A percentile compares a stretch with the other conserved stretches of the same genome.
phyloP scores from a whole-genome alignment of 2,329 filamentous ascomycete genomes.

The Aquanectria penicillioides region DNA sequence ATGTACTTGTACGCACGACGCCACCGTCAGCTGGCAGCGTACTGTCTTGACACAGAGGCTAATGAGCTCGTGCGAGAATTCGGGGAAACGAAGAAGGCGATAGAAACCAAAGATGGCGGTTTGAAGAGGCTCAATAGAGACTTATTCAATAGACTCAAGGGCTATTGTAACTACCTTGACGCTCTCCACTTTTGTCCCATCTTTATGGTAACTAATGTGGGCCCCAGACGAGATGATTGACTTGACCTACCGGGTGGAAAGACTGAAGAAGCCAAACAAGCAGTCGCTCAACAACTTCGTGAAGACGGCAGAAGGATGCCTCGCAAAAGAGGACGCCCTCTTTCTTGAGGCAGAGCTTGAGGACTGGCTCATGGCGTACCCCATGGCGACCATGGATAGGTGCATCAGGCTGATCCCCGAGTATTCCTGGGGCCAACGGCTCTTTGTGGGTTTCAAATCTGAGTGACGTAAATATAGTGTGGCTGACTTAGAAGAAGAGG shows the following conservation, averaged over 20 bases:
- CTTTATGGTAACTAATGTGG: too few relatives aligned
- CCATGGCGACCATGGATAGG: background rate
- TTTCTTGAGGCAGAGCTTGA: constrained; percentile 2
- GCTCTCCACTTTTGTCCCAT: too few relatives aligned
- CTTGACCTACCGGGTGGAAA: too few relatives aligned
- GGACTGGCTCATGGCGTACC: background rate
- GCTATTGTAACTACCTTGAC: too few relatives aligned
- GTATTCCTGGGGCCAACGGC: background rate
- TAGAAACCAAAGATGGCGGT: too few relatives aligned
- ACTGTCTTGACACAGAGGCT: background rate
- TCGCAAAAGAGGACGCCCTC: background rate
- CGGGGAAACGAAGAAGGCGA: too few relatives aligned
- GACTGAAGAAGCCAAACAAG: background rate
- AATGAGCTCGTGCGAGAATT: too few relatives aligned
- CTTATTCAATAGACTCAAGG: too few relatives aligned
- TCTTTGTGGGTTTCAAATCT: background rate
- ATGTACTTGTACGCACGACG: background rate
- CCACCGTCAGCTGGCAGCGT: background rate
- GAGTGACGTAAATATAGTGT: too few relatives aligned
- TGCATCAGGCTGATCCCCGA: background rate
- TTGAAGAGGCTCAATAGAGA: too few relatives aligned
- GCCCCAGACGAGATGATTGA: too few relatives aligned
- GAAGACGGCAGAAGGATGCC: background rate
- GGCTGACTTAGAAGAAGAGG: background rate
- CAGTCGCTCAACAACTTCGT: background rate